A percentile compares a stretch with the other conserved stretches of the same genome.
These are phyloP conservation scores for Persicaria maculosa DNA, from an alignment of 148 eudicot species.

Conservation along the genomic window DNA sequence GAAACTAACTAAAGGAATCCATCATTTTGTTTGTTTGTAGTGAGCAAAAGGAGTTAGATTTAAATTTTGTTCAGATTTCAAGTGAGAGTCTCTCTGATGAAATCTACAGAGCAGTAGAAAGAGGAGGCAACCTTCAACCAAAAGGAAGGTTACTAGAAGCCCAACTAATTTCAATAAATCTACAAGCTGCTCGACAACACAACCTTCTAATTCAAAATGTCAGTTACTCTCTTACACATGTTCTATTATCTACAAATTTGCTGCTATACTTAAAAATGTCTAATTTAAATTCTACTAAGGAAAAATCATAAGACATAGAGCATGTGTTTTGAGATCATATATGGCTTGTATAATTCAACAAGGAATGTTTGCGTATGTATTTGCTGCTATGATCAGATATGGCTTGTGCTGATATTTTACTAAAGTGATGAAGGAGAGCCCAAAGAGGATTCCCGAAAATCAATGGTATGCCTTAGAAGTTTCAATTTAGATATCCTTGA, in stretches of 20 bases:
- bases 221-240: background rate
- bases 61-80: background rate
- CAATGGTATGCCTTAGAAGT: slow-evolving; percentile 11
- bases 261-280: background rate
- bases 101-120: slow-evolving; percentile 22
- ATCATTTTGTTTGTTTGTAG: background rate
- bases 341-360: background rate
- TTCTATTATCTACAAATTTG: background rate
- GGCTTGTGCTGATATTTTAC: too few relatives aligned
- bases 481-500: background rate
- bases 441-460: slow-evolving; percentile 37
- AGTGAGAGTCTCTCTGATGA: slow-evolving; percentile 21
- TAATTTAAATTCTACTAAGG: background rate
- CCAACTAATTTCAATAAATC: slow-evolving; percentile 25
- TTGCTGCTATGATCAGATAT: too few relatives aligned
- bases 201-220: slow-evolving; percentile 20
- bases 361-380: too few relatives aligned
- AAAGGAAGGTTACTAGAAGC: slow-evolving; percentile 12
- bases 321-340: background rate
- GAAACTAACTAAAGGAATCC: background rate
- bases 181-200: slow-evolving; percentile 12
- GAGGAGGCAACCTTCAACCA: slow-evolving; percentile 20
- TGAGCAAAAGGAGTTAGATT: background rate
- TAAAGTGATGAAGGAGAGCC: slow-evolving; percentile 25
- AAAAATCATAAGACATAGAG: background rate